Base-by-base conservation (phyloP, 257 asterid genomes). In the Solanum appendiculatum region DNA sequence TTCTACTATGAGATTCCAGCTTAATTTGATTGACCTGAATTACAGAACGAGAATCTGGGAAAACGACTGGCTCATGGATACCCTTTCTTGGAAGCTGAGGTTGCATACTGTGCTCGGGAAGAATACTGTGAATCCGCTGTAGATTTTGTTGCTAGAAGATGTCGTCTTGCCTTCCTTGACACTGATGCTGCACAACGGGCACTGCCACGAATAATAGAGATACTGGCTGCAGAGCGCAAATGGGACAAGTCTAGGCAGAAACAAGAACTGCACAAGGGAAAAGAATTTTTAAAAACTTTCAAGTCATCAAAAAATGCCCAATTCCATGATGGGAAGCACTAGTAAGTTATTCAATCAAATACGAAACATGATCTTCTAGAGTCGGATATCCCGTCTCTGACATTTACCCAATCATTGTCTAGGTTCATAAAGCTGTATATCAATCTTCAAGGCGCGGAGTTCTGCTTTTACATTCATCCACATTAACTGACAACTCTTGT, bases 11-110 rank as follows among this genome's bases (percentile, higher is more conserved):
- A 44, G 36, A 36, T 68, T 44, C 12, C 13, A 13, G 29, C n/a
- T 12, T 78, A 31, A 31, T 51, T 29, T 11, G 25, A 25, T 88
- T 15, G 18, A 82, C 63, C 56, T 72, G 25, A 48, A 86, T 48
- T 88, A 78, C 88, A 95, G 99, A 93, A 95, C 72, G 99, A 97
- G 92, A 94, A 96, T 91, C 89, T 97, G 89, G 99, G 99, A 13
- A 97, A 96, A 89, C 90, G 99, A 60, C 93, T 97, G 84, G 99
- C 99, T 68, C 99, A 97, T 86, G 99, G 99, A 88, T 95, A 97
- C 91, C 99, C 99, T 15, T 91, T 94, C 89, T 87, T 97, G 82
- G 99, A 97, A 91, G 99, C 99, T 2, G 99, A 97, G 88, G 99
- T 96, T 81, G 99, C 99, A 77, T 96, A 96, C 91, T 93, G 98